Conservation (phyloP, 2,329 filamentous ascomycete species). For the Hymenoscyphus salicellus region DNA sequence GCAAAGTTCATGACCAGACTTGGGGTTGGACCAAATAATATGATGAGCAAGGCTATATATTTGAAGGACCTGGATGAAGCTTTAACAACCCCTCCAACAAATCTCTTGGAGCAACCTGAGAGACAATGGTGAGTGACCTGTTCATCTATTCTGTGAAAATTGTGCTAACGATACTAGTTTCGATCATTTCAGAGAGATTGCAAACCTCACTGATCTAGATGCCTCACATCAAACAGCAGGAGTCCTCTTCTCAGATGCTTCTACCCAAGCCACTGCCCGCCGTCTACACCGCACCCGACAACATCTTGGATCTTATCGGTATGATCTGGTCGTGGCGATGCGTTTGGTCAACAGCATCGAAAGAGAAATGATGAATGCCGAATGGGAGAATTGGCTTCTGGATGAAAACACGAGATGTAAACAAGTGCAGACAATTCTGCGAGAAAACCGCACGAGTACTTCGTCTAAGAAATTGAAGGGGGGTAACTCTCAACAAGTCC, state of each 20-base stretch:
- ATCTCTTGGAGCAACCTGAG: conserved; percentile 32
- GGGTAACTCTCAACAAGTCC: conserved; percentile 21
- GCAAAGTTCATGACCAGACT: conserved; percentile 76
- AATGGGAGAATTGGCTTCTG: conserved; percentile 90
- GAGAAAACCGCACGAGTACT: conserved; percentile 29
- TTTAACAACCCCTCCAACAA: conserved; percentile 28
- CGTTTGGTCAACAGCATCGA: conserved; percentile 87
- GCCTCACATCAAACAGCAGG: conserved; percentile 54
- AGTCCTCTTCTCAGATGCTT: conserved; percentile 44
- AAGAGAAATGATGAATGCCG: conserved; percentile 76
- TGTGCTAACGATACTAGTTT: conserved; percentile 44
- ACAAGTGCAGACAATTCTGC: conserved; percentile 51
- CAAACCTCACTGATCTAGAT: conserved; percentile 57
- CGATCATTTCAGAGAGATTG: conserved; percentile 58
- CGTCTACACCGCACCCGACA: conserved; percentile 78
- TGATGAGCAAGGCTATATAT: conserved; percentile 85
- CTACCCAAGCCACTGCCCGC: conserved; percentile 53
- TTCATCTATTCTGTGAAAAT: neutral
- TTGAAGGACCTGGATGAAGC: conserved; percentile 74
- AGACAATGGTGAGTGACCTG: conserved; percentile 48
- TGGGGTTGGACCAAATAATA: conserved; percentile 72
- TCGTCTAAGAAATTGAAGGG: conserved; percentile 31
- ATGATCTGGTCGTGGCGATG: conserved; percentile 88
- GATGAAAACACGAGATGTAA: conserved; percentile 77
- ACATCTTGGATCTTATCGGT: conserved; percentile 76